Percentiles rank a stretch among this genome's conserved stretches.
These are phyloP conservation scores for Gossypium davidsonii DNA, from an alignment of 441 rosid species.

Conservation along the genomic window DNA sequence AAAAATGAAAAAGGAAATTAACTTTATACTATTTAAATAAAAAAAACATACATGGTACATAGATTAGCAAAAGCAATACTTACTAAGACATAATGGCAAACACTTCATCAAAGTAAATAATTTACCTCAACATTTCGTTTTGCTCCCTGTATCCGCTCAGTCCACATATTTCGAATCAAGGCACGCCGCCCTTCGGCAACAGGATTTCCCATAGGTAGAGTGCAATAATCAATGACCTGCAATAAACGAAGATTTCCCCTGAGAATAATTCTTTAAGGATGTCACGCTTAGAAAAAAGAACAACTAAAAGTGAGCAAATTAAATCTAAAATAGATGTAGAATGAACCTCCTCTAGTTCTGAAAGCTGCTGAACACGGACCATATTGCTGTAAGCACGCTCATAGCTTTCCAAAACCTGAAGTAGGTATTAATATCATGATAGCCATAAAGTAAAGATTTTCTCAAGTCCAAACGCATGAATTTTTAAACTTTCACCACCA, in stretches of 20 bases:
- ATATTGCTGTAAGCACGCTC: constrained; percentile 96
- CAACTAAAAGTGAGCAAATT: constrained; percentile 15
- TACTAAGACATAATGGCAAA: neutral
- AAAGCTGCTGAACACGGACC: constrained; percentile 98
- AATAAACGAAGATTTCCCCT: constrained; percentile 3
- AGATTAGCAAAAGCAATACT: neutral
- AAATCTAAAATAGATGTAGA: constrained; percentile 11
- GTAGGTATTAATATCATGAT: constrained; percentile 11
- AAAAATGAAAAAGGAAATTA: constrained; percentile 1
- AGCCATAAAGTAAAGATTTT: neutral
- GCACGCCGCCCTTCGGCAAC: constrained; percentile 88
- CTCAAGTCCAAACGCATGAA: no score
- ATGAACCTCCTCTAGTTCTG: constrained; percentile 95
- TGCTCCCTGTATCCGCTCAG: constrained; percentile 92
- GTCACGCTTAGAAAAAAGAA: constrained; percentile 6
- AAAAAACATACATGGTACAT: neutral
- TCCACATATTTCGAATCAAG: constrained; percentile 98
- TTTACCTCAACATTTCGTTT: constrained; percentile 97
- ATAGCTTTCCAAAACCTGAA: constrained; percentile 96
- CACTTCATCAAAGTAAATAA: neutral
- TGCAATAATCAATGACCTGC: constrained; percentile 95
- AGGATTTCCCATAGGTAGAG: constrained; percentile 73
- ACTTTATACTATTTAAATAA: neutral
- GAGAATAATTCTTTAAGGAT: neutral
- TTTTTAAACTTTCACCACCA: no score